Conservation (phyloP, 371 early-diverging fungal genomes). For the Mortierella sp. region DNA sequence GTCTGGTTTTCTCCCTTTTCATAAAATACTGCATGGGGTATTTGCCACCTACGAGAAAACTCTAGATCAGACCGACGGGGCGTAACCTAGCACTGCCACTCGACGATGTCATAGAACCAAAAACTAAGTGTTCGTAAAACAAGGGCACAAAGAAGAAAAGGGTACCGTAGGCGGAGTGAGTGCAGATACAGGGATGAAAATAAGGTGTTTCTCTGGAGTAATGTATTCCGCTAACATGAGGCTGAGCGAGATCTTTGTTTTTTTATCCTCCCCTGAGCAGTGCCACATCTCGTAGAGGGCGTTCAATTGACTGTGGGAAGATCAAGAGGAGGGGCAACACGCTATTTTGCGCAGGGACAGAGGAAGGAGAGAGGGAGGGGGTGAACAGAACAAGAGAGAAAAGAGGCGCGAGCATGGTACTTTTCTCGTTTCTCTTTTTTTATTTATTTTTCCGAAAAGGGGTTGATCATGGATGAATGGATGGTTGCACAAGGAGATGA, state of each 20-base stretch:
- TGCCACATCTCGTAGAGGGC: not conserved
- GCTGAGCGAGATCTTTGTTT: not conserved
- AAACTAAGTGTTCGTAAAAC: too few relatives aligned
- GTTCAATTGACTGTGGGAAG: not conserved
- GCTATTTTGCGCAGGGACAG: not conserved
- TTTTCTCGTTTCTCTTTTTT: too few relatives aligned
- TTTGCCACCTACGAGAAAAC: too few relatives aligned
- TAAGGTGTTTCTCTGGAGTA: too few relatives aligned
- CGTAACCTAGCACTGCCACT: conserved; percentile 1
- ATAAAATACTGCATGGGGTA: too few relatives aligned
- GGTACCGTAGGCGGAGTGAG: too few relatives aligned
- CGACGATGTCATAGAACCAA: too few relatives aligned
- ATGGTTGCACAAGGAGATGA: not conserved
- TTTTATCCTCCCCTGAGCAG: not conserved
- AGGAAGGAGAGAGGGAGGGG: not conserved
- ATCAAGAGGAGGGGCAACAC: not conserved
- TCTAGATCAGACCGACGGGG: not conserved
- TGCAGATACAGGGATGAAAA: not conserved
- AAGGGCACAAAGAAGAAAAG: too few relatives aligned
- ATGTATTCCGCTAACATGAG: too few relatives aligned
- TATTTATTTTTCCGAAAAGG: not conserved
- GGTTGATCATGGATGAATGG: not conserved
- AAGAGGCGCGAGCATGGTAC: too few relatives aligned
- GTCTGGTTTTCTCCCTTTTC: not conserved
- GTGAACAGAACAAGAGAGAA: not conserved